Percentiles rank a stretch among this genome's conserved stretches.
phyloP scores from a whole-genome alignment of 75 land plant genomes.

The Picea glauca region DNA sequence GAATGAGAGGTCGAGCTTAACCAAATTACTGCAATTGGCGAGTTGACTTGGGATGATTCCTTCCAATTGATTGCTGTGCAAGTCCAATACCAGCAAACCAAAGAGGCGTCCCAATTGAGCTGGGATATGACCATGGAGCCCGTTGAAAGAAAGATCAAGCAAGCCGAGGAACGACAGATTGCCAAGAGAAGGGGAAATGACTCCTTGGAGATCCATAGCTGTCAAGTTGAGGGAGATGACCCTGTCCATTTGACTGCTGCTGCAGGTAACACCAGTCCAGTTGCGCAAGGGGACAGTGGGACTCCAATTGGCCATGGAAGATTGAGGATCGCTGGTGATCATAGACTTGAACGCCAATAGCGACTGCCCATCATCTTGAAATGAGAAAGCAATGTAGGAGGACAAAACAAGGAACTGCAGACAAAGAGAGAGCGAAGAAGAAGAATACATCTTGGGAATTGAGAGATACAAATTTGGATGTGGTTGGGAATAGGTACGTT shows the following conservation, averaged over 20 bases:
- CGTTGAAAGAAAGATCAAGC: no score
- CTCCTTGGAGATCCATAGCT: background rate
- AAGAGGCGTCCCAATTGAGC: slow-evolving; percentile 8
- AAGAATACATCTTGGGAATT: no score
- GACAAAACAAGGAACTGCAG: no score
- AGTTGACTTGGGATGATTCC: no score
- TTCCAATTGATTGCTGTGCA: slow-evolving; percentile 18
- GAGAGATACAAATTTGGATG: no score
- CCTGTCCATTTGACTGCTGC: background rate
- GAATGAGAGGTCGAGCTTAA: background rate
- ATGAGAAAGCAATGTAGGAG: no score
- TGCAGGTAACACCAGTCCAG: no score
- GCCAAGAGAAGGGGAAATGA: background rate
- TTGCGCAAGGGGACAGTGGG: no score
- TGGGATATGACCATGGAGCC: slow-evolving; percentile 1
- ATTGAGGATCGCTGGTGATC: slow-evolving; percentile 10
- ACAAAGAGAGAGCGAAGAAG: no score
- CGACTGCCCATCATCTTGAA: no score
- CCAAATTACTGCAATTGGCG: slow-evolving; percentile 13
- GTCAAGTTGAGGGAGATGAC: background rate
- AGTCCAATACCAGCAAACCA: slow-evolving; percentile 9
- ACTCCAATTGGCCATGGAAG: background rate
- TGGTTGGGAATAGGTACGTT: no score
- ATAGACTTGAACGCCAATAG: no score
- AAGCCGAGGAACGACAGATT: background rate